Evolutionary conservation across 2,329 filamentous ascomycete genomes (phyloP).

Genomic region (Huntiella abstrusa): DNA sequence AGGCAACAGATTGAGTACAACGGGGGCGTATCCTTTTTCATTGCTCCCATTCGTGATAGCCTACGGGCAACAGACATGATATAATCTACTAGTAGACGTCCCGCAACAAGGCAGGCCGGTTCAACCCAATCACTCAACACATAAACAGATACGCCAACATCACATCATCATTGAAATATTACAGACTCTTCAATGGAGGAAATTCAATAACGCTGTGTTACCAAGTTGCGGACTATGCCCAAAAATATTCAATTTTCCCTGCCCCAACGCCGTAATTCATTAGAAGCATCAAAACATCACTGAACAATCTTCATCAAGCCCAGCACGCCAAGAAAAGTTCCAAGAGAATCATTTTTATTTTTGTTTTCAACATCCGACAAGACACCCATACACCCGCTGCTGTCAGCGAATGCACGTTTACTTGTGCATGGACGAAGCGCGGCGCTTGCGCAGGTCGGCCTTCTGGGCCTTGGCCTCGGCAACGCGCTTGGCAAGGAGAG

Average conservation of each 20-base stretch:
- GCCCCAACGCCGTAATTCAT: not conserved
- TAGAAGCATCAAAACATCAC: not conserved
- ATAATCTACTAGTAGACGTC: too few species aligned
- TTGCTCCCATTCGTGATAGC: too few species aligned
- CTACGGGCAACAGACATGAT: too few species aligned
- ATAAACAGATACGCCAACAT: too few species aligned
- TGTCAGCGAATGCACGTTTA: constrained; percentile 28
- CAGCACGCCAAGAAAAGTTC: constrained; percentile 1
- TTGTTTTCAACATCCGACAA: constrained; percentile 2
- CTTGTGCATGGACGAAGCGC: constrained; percentile 89
- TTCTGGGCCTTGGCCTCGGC: constrained; percentile 88
- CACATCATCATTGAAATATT: too few species aligned
- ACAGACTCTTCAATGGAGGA: not conserved
- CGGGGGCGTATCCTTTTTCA: too few species aligned
- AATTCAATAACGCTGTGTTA: constrained; percentile 2
- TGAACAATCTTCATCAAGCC: not conserved
- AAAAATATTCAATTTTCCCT: not conserved
- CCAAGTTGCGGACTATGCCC: not conserved
- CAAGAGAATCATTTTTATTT: constrained; percentile 8
- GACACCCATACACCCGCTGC: constrained; percentile 3
- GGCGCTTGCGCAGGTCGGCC: constrained; percentile 87
- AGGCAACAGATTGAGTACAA: too few species aligned
- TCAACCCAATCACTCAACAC: too few species aligned
- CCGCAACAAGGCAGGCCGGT: too few species aligned
- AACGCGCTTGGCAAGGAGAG: constrained; percentile 92